Base-by-base conservation (phyloP, 495 filamentous ascomycete species). In the Penicillium tannophilum region DNA sequence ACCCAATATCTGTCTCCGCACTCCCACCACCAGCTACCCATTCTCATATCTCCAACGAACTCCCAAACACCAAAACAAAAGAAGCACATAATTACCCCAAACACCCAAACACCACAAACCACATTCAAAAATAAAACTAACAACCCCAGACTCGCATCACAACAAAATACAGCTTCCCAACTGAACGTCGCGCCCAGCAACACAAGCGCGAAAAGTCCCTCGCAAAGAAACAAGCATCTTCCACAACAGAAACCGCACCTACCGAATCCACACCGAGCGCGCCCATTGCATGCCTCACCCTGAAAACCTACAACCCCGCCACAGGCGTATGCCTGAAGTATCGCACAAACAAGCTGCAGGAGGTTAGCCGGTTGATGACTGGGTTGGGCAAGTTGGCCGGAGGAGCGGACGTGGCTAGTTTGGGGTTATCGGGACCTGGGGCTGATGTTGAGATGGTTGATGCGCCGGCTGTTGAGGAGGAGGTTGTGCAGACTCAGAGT, bases 241-340 rank as follows among this genome's bases (percentile, higher is more conserved):
- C 16, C 7, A 62, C 56, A 53, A 54, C 51, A 12, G n/a, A 16
- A 16, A 1, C 58, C 61, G 59, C 55, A 59, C 35, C 63, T 39
- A 36, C 73, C 6, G 24, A 71, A 54, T 20, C 74, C 47, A 39
- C 69, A 62, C 52, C 74, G 68, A 10, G 70, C 54, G 41, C 64
- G 12, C 67, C 71, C 50, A 76, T 86, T 62, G 91, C 89, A 59
- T 82, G 79, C 24, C 85, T 98, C 28, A 88, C 82, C 0, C 79
- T 98, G 30, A 98, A 96, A 77, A 96, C 93, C 16, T 98, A 85
- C 79, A 92, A 97, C 72, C 90, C 94, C 0, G 73, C 72, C 28
- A 87, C 88, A 12, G 94, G 94, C 61, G 84, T 85, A 48, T 86
- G 88, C 54, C 83, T 98, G 35, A 96, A 97, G 74, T 98, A 97